Evolutionary conservation across 2,329 filamentous ascomycete species (phyloP), one percentile per base, ranked within the genome.

Genomic region (Stenocarpella maydis): DNA sequence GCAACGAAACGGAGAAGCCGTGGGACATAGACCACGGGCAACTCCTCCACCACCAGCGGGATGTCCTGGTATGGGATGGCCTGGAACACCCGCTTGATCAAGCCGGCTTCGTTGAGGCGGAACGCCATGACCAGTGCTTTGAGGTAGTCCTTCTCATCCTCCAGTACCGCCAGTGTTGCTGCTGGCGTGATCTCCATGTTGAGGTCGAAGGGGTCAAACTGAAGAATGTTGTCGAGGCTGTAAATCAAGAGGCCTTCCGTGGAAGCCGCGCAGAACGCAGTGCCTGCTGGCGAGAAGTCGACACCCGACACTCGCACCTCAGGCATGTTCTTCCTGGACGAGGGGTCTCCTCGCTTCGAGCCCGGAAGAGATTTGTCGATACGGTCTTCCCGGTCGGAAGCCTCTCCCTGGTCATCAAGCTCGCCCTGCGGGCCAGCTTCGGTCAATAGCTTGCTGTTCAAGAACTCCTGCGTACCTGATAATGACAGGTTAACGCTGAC

Each of bases 121-220:
- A 99, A 99, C 1, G 95, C 92, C 96, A 99, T 99, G 72, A 98
- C 90, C 7, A 99, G 84, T 1, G 96, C 95, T 81, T 96, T 97
- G 72, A 98, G 87, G 79, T 93, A 97, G 77, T 97, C 93, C 72
- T 87, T 88, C 68, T 94, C 90, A 50, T 80, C 83, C 69, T 91
- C 85, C 39, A 92, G 82, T 12, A 91, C 87, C 4, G 87, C 82
- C 0, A 98, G 85, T 0, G 94, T 96, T 2, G 91, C 94, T 1
- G 92, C 90, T 0, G 95, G 95, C 5, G 96, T 99, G 74, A 99
- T 93, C 73, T 93, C 92, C 77, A 98, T 92, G 79, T 97, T 95
- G 19, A 99, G 89, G 78, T 99, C 96, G 76, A 98, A 97, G 0
- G 96, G 96, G 77, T 99, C 96, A 77, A 99, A 99, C 71, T 94